Percentiles rank a stretch among this genome's conserved stretches.
phyloP scores from a whole-genome alignment of 495 filamentous ascomycete genomes.

The Cladorrhinum samala region DNA sequence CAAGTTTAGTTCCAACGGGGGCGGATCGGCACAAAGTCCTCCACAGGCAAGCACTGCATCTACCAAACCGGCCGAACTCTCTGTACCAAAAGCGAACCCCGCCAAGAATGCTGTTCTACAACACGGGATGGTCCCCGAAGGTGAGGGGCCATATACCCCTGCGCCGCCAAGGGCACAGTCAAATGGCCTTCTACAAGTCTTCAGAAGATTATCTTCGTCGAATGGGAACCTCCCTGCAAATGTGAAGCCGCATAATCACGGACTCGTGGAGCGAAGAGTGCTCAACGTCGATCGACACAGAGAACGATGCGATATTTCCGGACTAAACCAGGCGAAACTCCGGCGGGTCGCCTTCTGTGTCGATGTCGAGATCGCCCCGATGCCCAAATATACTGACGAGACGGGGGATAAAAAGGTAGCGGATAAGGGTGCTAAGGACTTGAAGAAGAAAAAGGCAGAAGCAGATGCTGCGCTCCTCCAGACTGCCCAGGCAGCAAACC shows the following conservation, averaged over 20 bases:
- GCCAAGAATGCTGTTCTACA: slow-evolving; percentile 49
- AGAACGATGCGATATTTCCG: slow-evolving; percentile 70
- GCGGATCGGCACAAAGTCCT: slow-evolving; percentile 38
- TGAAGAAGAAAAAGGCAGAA: slow-evolving; percentile 66
- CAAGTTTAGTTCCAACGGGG: slow-evolving; percentile 69
- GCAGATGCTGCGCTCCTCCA: slow-evolving; percentile 66
- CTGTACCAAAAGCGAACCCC: slow-evolving; percentile 48
- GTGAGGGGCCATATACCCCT: slow-evolving; percentile 58
- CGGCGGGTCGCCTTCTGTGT: slow-evolving; percentile 90
- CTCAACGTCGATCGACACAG: slow-evolving; percentile 80
- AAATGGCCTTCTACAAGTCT: slow-evolving; percentile 67
- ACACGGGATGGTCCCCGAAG: slow-evolving; percentile 42
- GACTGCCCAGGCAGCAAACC: slow-evolving; percentile 41
- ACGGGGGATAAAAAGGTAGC: slow-evolving; percentile 20
- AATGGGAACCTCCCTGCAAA: slow-evolving; percentile 39
- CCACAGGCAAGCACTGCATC: slow-evolving; percentile 35
- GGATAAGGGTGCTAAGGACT: slow-evolving; percentile 43
- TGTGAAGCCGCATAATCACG: slow-evolving; percentile 41
- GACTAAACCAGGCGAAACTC: slow-evolving; percentile 74
- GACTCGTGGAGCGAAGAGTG: slow-evolving; percentile 66
- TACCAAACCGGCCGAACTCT: slow-evolving; percentile 50
- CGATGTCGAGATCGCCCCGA: slow-evolving; percentile 86
- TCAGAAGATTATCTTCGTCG: slow-evolving; percentile 74
- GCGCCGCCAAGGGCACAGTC: slow-evolving; percentile 60
- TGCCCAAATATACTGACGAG: slow-evolving; percentile 49